Base-by-base conservation (phyloP, 441 rosid species). In the Jatropha multifida region DNA sequence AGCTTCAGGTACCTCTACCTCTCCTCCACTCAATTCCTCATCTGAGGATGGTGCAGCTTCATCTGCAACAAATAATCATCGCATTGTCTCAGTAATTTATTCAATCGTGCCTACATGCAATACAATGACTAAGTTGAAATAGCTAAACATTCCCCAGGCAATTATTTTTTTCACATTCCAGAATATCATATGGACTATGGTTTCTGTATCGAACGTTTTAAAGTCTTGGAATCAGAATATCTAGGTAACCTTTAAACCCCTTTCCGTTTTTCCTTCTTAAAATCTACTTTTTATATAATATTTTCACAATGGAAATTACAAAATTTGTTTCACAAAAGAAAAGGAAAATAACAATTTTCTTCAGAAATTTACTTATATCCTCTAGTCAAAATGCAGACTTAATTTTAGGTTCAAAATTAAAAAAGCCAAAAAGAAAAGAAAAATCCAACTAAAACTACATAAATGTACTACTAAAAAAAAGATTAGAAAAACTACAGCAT, bases 1-100 rank as follows among this genome's bases (percentile, higher is more conserved):
- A 60, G 79, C 82, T 46, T 89, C 96, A n/a, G 80, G 86, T 17
- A 38, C 82, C 66, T 86, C 88, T 14, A 77, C 54, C 75, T 94
- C 98, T 68, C 90, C 92, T 65, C 88, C 96, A 62, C 97, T 89
- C 2, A 81, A 66, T 58, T 92, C 98, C 78, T 91, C 99, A 12
- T 91, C 99, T 4, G 99, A 93, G n/a, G 97, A 91, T 44, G 49
- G 80, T 23, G 79, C 89, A 52, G 91, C 93, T 55, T 89, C 94
- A 69, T 90, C 96, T 91, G 79, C 10, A 44, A 54, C 4, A 4
- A 40, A 69, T 27, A 38, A 63, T 37, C 58, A 72, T 63, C 76
- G 72, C 2, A 65, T 20, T 27, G 61, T 61, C 59, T 48, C 54
- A 41, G 74, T 44, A 77, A 68, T 8, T 51, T 46, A 14, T 27